These are phyloP conservation scores for Carex sylvatica DNA, from an alignment of 202 grass and related monocot species.

Conservation along the genomic window DNA sequence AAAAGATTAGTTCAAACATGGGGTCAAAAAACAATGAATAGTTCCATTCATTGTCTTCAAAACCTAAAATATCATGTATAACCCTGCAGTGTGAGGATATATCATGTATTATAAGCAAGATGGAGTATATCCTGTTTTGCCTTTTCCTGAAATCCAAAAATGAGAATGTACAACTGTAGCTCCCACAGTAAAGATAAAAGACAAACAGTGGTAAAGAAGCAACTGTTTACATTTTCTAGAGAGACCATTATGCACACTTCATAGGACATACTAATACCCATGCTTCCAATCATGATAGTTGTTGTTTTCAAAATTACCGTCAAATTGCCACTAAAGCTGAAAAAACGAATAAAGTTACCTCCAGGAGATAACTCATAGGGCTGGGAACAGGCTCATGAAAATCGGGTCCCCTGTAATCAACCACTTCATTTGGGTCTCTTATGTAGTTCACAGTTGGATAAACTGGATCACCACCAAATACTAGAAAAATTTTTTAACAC, in stretches of 20 bases:
- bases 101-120: slow-evolving; percentile 17
- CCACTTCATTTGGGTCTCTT: slow-evolving; percentile 78
- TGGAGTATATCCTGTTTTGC: slow-evolving; percentile 16
- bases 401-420: slow-evolving; percentile 74
- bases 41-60: not conserved
- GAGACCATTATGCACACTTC: not conserved
- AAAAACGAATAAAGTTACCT: slow-evolving; percentile 38
- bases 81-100: not conserved
- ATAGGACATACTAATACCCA: not conserved
- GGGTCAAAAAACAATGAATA: slow-evolving; percentile 4
- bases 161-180: not conserved
- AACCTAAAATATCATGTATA: not conserved
- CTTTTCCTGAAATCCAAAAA: slow-evolving; percentile 12
- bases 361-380: slow-evolving; percentile 74
- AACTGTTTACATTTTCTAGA: not conserved
- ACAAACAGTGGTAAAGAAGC: not conserved
- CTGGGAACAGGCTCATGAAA: slow-evolving; percentile 87
- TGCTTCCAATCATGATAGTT: not conserved
- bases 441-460: slow-evolving; percentile 95
- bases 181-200: not conserved
- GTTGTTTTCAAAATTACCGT: not conserved
- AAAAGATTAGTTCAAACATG: not conserved
- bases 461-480: slow-evolving; percentile 99
- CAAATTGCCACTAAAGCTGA: not conserved
- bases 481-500: slow-evolving; percentile 38